phyloP scores from a whole-genome alignment of 2,329 filamentous ascomycete species.

The Colletotrichum viniferum region DNA sequence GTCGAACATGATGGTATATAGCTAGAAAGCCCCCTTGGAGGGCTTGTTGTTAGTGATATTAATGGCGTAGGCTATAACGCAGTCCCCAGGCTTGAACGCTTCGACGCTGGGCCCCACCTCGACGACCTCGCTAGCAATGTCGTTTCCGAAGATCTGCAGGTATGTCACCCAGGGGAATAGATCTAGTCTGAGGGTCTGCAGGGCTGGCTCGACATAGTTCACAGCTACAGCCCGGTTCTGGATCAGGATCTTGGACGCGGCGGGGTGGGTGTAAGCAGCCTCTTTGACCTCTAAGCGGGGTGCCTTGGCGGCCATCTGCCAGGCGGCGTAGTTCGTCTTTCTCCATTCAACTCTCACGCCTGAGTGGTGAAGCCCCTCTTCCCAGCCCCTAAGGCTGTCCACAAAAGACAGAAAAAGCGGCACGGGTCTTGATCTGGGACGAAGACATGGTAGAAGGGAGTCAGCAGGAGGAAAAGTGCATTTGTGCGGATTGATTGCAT shows the following conservation, averaged over 20 bases:
- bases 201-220: conserved; percentile 29
- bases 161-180: conserved; percentile 22
- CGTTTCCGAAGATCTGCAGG: conserved; percentile 12
- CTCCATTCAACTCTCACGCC: too few relatives aligned
- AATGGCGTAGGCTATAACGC: conserved; percentile 20
- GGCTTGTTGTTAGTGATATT: background rate
- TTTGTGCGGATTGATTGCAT: too few relatives aligned
- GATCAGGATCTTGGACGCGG: conserved; percentile 24
- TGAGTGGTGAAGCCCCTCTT: too few relatives aligned
- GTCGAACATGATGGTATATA: background rate
- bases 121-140: conserved; percentile 27
- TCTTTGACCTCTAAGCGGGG: background rate
- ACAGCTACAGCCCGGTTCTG: conserved; percentile 26
- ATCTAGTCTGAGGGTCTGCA: conserved; percentile 28
- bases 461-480: too few relatives aligned
- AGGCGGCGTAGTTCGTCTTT: background rate
- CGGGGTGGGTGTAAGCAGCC: conserved; percentile 6
- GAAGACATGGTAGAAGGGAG: too few relatives aligned
- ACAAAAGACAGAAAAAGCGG: too few relatives aligned
- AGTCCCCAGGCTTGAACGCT: conserved; percentile 26
- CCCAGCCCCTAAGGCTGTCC: too few relatives aligned
- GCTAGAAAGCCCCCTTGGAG: background rate
- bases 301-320: background rate
- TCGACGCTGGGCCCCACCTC: conserved; percentile 24
- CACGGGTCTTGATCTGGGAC: too few relatives aligned